Conservation (phyloP, 805 yeast genomes). For the Candida insectorum region DNA sequence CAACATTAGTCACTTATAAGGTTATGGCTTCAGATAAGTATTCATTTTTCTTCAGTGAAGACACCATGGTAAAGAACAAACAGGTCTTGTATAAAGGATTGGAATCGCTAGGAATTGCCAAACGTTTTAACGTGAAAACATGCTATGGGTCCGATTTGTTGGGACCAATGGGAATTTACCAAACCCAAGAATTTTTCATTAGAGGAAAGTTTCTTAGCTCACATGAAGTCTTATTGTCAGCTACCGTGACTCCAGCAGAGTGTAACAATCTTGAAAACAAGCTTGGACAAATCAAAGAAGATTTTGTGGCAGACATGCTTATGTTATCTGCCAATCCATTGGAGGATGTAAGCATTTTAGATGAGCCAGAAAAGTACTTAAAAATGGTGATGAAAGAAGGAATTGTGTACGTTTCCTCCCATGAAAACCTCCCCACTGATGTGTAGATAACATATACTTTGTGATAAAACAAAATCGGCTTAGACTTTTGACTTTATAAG, state of each 20-base stretch:
- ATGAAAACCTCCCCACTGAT: no score
- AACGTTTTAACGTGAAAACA: conserved; percentile 17
- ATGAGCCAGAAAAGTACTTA: conserved; percentile 20
- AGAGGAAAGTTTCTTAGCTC: conserved; percentile 19
- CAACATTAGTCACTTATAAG: conserved; percentile 24
- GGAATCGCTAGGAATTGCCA: conserved; percentile 16
- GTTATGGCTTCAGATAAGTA: conserved; percentile 24
- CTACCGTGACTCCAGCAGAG: conserved; percentile 23
- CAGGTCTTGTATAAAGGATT: conserved; percentile 19
- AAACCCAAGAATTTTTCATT: conserved; percentile 21
- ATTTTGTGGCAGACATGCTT: conserved; percentile 21
- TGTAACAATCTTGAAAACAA: conserved; percentile 12
- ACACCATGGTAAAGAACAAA: conserved; percentile 14
- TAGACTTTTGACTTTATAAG: no score
- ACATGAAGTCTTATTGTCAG: conserved; percentile 21
- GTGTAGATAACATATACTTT: conserved; percentile 1
- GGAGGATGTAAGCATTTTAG: conserved; percentile 18
- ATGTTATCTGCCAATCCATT: conserved; percentile 20
- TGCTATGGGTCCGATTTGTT: conserved; percentile 25
- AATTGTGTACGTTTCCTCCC: no score
- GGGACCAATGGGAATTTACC: conserved; percentile 18
- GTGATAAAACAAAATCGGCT: no score
- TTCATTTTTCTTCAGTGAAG: conserved; percentile 14
- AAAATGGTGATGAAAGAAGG: conserved; percentile 21
- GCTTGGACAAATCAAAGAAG: conserved; percentile 22